phyloP scores from a whole-genome alignment of 2,329 filamentous ascomycete genomes.

The Cercospora beticola region DNA sequence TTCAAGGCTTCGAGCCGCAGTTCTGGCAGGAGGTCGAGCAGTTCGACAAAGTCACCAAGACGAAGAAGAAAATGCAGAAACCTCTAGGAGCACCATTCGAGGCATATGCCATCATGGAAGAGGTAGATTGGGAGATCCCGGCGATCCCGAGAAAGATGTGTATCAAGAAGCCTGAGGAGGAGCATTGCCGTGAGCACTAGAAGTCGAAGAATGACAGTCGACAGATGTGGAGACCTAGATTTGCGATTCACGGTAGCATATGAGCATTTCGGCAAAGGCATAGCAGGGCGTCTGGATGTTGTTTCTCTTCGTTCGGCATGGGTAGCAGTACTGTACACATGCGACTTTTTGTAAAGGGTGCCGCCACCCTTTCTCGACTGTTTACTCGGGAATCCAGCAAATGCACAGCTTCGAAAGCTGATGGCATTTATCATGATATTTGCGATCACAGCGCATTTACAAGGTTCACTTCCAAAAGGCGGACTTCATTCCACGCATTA shows the following conservation, averaged over 20 bases:
- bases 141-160: constrained; percentile 24
- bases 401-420: neutral
- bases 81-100: constrained; percentile 34
- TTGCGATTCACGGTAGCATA: neutral
- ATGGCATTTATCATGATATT: neutral
- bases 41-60: constrained; percentile 22
- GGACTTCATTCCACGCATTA: neutral
- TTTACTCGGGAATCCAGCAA: neutral
- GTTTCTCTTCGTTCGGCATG: neutral
- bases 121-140: constrained; percentile 33
- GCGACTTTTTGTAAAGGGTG: neutral
- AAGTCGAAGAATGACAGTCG: neutral
- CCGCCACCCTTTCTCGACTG: neutral
- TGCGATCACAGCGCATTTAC: neutral
- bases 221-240: neutral
- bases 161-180: constrained; percentile 8
- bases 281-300: neutral
- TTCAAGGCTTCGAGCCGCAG: constrained; percentile 30
- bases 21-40: constrained; percentile 28
- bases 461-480: neutral
- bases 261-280: neutral
- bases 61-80: constrained; percentile 25
- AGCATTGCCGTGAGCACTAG: constrained; percentile 9
- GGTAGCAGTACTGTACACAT: neutral
- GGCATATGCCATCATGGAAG: constrained; percentile 36